These are phyloP conservation scores for Cystofilobasidium bisporidii DNA, from an alignment of 768 basidiomycete species.

Conservation along the genomic window DNA sequence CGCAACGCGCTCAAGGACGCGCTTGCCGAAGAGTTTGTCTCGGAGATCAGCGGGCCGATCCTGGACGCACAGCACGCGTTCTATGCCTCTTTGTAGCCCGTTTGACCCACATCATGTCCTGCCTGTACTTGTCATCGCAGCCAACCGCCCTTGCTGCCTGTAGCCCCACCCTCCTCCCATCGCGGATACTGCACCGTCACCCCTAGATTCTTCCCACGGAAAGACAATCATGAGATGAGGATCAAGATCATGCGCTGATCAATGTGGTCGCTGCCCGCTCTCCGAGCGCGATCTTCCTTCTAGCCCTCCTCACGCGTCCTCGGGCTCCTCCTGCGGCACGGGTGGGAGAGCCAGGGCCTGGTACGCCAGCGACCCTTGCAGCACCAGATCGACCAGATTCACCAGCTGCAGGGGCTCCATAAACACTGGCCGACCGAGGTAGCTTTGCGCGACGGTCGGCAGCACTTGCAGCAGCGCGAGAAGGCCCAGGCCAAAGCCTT, in stretches of 20 bases:
- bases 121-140: not conserved
- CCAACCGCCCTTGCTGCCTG: too few relatives aligned
- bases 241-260: too few relatives aligned
- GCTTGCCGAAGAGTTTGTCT: conserved; percentile 46
- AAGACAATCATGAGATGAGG: too few relatives aligned
- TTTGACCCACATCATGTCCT: too few relatives aligned
- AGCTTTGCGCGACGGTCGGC: not conserved
- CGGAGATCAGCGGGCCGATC: conserved; percentile 36
- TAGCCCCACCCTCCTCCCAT: too few relatives aligned
- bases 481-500: too few relatives aligned
- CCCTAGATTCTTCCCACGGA: too few relatives aligned
- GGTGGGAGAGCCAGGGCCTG: not conserved
- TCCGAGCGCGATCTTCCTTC: not conserved
- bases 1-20: conserved; percentile 52
- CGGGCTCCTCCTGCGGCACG: not conserved
- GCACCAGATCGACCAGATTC: not conserved
- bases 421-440: not conserved
- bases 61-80: conserved; percentile 34
- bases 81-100: conserved; percentile 20
- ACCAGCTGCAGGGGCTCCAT: not conserved
- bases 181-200: too few relatives aligned
- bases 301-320: not conserved
- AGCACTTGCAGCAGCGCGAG: too few relatives aligned
- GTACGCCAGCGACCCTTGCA: not conserved
- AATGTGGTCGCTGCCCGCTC: too few relatives aligned